Conservation (phyloP, 139 green algal species). For the Yamagishiella unicocca region DNA sequence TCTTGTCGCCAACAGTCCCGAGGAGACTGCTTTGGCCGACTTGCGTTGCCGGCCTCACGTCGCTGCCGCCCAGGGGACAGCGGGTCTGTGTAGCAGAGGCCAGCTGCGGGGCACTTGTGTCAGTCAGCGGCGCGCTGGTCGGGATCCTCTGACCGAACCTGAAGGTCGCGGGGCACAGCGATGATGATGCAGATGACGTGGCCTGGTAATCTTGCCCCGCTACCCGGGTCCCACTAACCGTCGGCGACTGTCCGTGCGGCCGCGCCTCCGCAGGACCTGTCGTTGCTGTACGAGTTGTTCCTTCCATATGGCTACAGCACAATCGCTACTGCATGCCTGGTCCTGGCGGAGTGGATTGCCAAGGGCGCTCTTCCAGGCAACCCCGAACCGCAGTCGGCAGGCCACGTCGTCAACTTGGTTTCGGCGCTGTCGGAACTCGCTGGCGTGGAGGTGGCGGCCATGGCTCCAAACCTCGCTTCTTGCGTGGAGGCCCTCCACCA, state of each 20-base stretch:
- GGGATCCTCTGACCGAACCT: too few relatives aligned
- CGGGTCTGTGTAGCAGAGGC: too few relatives aligned
- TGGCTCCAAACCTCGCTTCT: slow-evolving; percentile 4
- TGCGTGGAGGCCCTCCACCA: slow-evolving; percentile 24
- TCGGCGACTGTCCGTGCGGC: not conserved
- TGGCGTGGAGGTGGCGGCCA: not conserved
- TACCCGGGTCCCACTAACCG: too few relatives aligned
- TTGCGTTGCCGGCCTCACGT: too few relatives aligned
- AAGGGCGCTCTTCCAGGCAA: not conserved
- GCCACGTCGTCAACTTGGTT: not conserved
- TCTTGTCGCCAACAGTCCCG: too few relatives aligned
- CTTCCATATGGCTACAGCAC: slow-evolving; percentile 37
- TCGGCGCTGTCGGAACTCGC: not conserved
- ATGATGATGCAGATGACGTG: too few relatives aligned
- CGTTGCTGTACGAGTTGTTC: slow-evolving; percentile 23
- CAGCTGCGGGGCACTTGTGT: too few relatives aligned
- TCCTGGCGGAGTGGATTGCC: slow-evolving; percentile 8
- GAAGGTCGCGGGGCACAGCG: too few relatives aligned
- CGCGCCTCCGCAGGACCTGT: slow-evolving; percentile 24
- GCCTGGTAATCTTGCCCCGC: too few relatives aligned
- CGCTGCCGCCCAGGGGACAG: too few relatives aligned
- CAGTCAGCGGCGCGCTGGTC: too few relatives aligned
- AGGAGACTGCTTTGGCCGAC: too few relatives aligned
- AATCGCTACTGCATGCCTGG: slow-evolving; percentile 15
- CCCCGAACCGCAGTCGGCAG: not conserved